Base-by-base conservation (phyloP, 2,329 filamentous ascomycete species). In the Diaporthe destruens region DNA sequence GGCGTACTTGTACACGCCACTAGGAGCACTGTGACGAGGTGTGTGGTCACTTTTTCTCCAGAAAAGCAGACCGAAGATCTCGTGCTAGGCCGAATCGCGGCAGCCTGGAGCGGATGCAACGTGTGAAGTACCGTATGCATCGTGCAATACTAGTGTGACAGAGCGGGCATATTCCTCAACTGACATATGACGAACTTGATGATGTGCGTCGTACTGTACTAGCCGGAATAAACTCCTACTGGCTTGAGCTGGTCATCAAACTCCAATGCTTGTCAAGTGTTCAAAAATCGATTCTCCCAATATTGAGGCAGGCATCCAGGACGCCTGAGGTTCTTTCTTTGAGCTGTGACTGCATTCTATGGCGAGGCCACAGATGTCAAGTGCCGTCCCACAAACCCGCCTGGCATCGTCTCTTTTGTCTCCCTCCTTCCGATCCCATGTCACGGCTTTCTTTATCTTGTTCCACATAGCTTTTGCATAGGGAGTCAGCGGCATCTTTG, bases 101-200 rank as follows among this genome's bases (percentile, higher is more conserved):
- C 6, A 51, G 20, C 36, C n/a, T n/a, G n/a, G n/a, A n/a, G n/a
- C n/a, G n/a, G 16, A 49, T 63, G 61, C 18, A 51, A 34, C 44
- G 32, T 63, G 39, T 47, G 23, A 49, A 51, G 9, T 23, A 14
- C 39, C 39, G 16, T 18, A 34, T 36, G 61, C n/a, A 65, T 36
- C 20, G 25, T 65, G 59, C 20, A 47, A 65, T 65, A 25, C n/a
- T 25, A 47, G 61, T 65, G 42, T 25, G 61, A 65, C 59, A 36
- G 29, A 36, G 36, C 44, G 25, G 29, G 20, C 59, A 34, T 49
- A 44, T 23, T 23, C 18, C 42, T 34, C 16, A 11, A 11, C 39
- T 47, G 5, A 47, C 18, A 47, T 47, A 18, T 42, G 9, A 16
- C 25, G 39, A 18, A 44, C 6, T 29, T 61, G 14, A 23, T 42